Conservation (phyloP, 345 rosid species). For the Kandelia obovata region DNA sequence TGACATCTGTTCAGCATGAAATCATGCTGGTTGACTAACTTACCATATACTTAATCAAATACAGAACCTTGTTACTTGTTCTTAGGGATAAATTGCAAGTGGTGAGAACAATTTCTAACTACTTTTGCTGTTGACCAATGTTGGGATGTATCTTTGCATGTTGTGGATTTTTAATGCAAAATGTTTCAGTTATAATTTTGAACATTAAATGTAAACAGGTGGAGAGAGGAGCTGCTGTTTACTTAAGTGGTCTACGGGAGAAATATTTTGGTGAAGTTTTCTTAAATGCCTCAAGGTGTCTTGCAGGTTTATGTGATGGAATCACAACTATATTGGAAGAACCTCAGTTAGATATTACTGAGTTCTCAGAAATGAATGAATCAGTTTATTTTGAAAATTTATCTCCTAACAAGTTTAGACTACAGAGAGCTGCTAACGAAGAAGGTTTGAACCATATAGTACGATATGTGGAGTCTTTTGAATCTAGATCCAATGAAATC, state of each 20-base stretch:
- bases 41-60: background rate
- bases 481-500: slow-evolving; percentile 78
- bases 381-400: slow-evolving; percentile 27
- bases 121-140: too few relatives aligned
- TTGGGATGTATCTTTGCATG: too few relatives aligned
- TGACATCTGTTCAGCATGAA: too few relatives aligned
- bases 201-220: slow-evolving; percentile 50
- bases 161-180: background rate
- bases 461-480: slow-evolving; percentile 89
- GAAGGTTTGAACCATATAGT: slow-evolving; percentile 88
- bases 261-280: slow-evolving; percentile 91
- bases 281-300: slow-evolving; percentile 55
- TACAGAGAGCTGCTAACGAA: slow-evolving; percentile 35
- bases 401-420: slow-evolving; percentile 25
- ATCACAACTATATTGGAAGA: slow-evolving; percentile 35
- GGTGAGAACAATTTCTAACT: too few relatives aligned
- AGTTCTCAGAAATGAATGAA: slow-evolving; percentile 23
- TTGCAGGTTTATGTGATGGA: slow-evolving; percentile 37
- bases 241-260: slow-evolving; percentile 88
- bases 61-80: background rate
- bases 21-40: too few relatives aligned
- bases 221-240: slow-evolving; percentile 78
- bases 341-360: slow-evolving; percentile 25
- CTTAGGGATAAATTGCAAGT: too few relatives aligned
- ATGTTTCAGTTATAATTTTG: slow-evolving; percentile 3